These are phyloP conservation scores for Diaporthe destruens DNA, from an alignment of 2,329 filamentous ascomycete species.

Conservation along the genomic window DNA sequence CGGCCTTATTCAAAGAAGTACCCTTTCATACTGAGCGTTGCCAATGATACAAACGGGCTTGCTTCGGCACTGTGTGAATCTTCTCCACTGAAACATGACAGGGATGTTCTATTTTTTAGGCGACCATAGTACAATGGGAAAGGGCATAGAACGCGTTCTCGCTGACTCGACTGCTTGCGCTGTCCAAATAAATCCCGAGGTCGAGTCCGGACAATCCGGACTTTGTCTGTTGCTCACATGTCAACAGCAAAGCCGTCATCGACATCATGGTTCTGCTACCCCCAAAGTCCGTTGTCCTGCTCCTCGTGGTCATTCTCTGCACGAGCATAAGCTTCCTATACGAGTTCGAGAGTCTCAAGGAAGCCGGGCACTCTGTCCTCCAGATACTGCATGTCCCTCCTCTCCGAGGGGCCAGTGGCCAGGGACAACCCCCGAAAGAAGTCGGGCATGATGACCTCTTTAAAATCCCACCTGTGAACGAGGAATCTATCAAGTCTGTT, in stretches of 20 bases:
- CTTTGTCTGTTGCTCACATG: not conserved
- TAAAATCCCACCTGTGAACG: not conserved
- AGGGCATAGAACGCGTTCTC: not conserved
- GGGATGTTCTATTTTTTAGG: no score
- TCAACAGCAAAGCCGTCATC: not conserved
- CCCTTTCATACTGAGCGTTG: no score
- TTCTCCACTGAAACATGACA: no score
- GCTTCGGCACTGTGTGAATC: no score
- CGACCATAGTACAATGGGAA: no score
- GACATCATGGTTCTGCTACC: not conserved
- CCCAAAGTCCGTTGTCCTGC: not conserved
- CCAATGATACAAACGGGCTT: no score
- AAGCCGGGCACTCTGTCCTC: conserved; percentile 14
- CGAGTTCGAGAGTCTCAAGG: conserved; percentile 20
- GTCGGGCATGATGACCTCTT: conserved; percentile 22
- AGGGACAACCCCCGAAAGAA: not conserved
- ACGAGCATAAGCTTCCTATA: conserved; percentile 3
- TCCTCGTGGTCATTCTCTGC: not conserved
- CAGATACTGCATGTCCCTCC: conserved; percentile 21
- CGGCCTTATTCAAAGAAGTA: no score
- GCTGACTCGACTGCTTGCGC: not conserved
- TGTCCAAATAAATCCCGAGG: not conserved
- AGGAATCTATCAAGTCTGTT: conserved; percentile 16
- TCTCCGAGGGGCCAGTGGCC: not conserved
- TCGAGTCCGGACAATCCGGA: not conserved